phyloP scores from a whole-genome alignment of 257 asterid genomes.

The Ophiorrhiza pumila region DNA sequence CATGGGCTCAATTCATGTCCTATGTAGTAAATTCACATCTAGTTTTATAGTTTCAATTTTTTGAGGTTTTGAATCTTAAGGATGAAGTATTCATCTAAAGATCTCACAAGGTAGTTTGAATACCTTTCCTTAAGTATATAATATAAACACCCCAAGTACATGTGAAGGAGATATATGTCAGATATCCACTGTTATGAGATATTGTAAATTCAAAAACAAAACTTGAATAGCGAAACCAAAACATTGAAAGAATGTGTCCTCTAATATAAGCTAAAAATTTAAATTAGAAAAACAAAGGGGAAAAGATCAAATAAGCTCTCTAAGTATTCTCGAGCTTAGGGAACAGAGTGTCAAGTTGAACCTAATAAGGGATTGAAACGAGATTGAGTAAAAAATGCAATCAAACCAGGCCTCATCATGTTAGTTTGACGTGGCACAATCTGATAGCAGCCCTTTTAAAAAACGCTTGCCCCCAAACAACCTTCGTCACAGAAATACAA shows the following conservation, averaged over 20 bases:
- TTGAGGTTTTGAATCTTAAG: not conserved
- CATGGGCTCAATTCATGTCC: not conserved
- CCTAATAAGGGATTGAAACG: not conserved
- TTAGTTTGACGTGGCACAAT: not conserved
- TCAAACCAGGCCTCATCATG: not conserved
- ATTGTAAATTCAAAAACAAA: not conserved
- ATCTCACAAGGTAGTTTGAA: too few species aligned
- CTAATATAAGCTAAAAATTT: not conserved
- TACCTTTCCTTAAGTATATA: not conserved
- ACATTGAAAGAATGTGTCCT: not conserved
- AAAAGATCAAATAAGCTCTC: not conserved
- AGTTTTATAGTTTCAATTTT: too few species aligned
- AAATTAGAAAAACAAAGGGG: not conserved
- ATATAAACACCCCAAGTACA: not conserved
- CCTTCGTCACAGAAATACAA: not conserved
- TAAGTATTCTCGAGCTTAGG: not conserved
- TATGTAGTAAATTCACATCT: not conserved
- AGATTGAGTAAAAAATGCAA: not conserved
- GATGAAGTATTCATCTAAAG: not conserved
- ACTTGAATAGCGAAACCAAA: not conserved
- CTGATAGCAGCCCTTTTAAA: not conserved
- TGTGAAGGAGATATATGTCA: not conserved
- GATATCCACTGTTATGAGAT: not conserved
- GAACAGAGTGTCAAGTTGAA: not conserved
- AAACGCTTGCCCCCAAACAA: not conserved